A percentile compares a stretch with the other conserved stretches of the same genome.
phyloP scores from a whole-genome alignment of 805 yeast species.

The Cyberlindnera maclurae region DNA sequence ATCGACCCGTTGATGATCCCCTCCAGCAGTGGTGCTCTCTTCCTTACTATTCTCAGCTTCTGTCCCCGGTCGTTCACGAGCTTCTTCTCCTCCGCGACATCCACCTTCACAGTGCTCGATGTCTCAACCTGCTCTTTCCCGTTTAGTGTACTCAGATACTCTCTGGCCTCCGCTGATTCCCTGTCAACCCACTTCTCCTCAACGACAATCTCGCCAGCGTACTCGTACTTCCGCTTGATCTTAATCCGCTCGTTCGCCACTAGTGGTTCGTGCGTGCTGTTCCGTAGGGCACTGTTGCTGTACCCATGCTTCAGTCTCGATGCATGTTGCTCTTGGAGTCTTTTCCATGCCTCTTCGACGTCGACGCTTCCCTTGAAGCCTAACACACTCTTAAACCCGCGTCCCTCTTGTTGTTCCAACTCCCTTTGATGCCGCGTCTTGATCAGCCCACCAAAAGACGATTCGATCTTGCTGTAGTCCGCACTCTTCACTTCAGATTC shows the following conservation, averaged over 20 bases:
- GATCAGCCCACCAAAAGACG: constrained; percentile 54
- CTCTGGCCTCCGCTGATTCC: constrained; percentile 81
- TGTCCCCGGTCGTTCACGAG: constrained; percentile 22
- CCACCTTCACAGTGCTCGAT: constrained; percentile 8
- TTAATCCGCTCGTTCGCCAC: constrained; percentile 43
- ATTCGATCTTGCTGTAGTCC: constrained; percentile 46
- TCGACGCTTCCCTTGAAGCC: constrained; percentile 26
- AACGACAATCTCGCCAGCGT: constrained; percentile 78
- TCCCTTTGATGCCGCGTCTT: constrained; percentile 62
- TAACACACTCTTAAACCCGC: constrained; percentile 15
- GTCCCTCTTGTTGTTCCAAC: constrained; percentile 31
- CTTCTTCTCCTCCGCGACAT: constrained; percentile 6
- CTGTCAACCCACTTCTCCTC: constrained; percentile 75
- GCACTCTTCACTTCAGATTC: constrained; percentile 25
- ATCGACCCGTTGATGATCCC: constrained; percentile 64
- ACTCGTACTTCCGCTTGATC: constrained; percentile 72
- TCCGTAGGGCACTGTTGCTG: constrained; percentile 12
- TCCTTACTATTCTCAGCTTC: constrained; percentile 48
- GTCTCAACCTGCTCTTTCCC: constrained; percentile 21
- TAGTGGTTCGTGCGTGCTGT: constrained; percentile 5
- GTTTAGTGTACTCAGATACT: constrained; percentile 55
- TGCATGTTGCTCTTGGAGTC: constrained; percentile 33
- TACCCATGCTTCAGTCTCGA: constrained; percentile 20
- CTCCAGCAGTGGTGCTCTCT: constrained; percentile 69
- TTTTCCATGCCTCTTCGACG: constrained; percentile 49